phyloP scores from a whole-genome alignment of 1,284 basidiomycete species.

The Sporisorium exsertum region DNA sequence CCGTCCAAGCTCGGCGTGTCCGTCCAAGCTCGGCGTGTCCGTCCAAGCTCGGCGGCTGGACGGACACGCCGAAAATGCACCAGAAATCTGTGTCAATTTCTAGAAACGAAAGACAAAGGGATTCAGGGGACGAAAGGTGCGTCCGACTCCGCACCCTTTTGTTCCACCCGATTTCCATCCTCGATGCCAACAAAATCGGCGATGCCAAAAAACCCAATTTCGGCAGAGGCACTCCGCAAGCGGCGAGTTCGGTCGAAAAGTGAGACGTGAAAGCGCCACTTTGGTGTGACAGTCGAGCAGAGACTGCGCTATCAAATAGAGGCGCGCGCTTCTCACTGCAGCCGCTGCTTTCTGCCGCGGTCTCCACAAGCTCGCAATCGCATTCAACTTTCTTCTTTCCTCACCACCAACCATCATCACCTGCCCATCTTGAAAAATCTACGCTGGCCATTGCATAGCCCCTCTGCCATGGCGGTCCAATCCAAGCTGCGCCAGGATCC shows the following conservation, averaged over 20 bases:
- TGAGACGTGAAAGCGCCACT: slow-evolving; percentile 22
- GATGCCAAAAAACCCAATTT: background rate
- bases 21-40: too few relatives aligned
- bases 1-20: too few relatives aligned
- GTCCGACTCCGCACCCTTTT: too few relatives aligned
- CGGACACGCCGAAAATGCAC: too few relatives aligned
- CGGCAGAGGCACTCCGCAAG: background rate
- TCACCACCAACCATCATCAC: background rate
- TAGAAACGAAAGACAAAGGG: too few relatives aligned
- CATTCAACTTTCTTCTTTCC: background rate
- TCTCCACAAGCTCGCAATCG: background rate
- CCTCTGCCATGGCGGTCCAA: slow-evolving; percentile 36
- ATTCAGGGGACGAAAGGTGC: too few relatives aligned
- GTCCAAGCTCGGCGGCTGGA: too few relatives aligned
- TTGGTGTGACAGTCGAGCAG: background rate
- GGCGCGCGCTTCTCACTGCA: too few relatives aligned
- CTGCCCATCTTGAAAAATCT: background rate
- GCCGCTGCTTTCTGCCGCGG: background rate
- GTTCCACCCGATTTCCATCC: background rate
- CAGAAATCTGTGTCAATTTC: too few relatives aligned
- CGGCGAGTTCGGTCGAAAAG: background rate
- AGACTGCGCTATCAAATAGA: background rate
- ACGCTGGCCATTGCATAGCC: background rate
- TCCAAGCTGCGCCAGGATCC: slow-evolving; percentile 44
- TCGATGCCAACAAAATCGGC: background rate